phyloP scores from a whole-genome alignment of 257 asterid species.

The Leonotis leonurus region DNA sequence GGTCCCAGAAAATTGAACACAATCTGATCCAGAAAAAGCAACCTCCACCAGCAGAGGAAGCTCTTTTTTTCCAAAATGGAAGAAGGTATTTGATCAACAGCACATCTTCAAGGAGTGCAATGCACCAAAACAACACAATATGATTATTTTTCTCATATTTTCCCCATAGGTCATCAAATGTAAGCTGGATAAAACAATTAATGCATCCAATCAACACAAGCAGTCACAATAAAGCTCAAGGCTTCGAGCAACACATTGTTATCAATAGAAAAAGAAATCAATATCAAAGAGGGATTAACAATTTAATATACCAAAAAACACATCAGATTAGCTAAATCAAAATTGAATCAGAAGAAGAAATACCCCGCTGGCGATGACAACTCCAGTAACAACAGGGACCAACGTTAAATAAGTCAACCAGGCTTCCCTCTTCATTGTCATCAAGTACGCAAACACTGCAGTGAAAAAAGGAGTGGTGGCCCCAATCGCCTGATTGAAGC shows the following conservation, averaged over 20 bases:
- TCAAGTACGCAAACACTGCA: slow-evolving; percentile 65
- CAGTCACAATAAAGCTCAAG: too few species aligned
- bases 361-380: slow-evolving; percentile 89
- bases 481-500: slow-evolving; percentile 81
- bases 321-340: neutral
- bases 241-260: too few species aligned
- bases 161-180: neutral
- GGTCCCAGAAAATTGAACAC: neutral
- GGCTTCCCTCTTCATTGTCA: slow-evolving; percentile 65
- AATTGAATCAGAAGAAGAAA: slow-evolving; percentile 12
- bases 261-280: neutral
- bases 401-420: slow-evolving; percentile 60
- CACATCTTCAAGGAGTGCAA: neutral
- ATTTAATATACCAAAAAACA: neutral
- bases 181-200: neutral
- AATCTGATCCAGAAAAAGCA: neutral
- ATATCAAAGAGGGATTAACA: too few species aligned
- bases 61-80: neutral
- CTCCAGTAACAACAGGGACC: slow-evolving; percentile 87
- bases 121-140: neutral
- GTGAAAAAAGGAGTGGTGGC: slow-evolving; percentile 89
- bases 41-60: neutral
- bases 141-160: neutral
- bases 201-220: neutral
- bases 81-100: neutral